These are phyloP conservation scores for Plantago rigida DNA, from an alignment of 305 asterid species.

Conservation along the genomic window DNA sequence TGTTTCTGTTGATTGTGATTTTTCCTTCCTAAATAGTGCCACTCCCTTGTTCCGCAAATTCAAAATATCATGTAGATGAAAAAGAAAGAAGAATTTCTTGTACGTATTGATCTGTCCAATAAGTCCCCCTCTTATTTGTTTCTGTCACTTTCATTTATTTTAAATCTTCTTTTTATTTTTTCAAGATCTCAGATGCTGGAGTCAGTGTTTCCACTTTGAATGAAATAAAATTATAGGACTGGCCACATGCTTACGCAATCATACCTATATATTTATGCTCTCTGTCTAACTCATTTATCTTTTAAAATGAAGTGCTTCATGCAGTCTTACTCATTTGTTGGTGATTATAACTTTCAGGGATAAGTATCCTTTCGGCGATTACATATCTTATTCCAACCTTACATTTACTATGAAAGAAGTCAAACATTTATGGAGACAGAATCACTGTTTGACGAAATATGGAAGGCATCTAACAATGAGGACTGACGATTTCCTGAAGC, in stretches of 20 bases:
- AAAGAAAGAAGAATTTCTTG: conserved; percentile 1
- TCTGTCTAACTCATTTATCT: not conserved
- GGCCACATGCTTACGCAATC: not conserved
- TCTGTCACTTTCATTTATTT: too few relatives aligned
- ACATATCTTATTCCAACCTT: conserved; percentile 64
- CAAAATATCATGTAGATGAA: not conserved
- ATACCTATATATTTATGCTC: not conserved
- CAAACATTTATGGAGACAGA: conserved; percentile 87
- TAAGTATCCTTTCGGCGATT: conserved; percentile 75
- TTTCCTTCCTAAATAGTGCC: conserved; percentile 21
- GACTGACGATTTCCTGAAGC: conserved; percentile 88
- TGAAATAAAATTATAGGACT: not conserved
- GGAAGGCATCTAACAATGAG: conserved; percentile 68
- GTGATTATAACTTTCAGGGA: conserved; percentile 48
- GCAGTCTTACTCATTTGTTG: conserved; percentile 8
- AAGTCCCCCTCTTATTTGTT: too few relatives aligned
- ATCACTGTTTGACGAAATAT: conserved; percentile 63
- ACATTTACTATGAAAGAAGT: conserved; percentile 73
- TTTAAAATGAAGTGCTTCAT: conserved; percentile 1
- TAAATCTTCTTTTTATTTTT: not conserved
- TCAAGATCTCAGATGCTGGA: not conserved
- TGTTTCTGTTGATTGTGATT: conserved; percentile 31
- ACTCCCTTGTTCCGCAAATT: not conserved
- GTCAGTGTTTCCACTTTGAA: not conserved
- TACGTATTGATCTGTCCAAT: not conserved